Base-by-base conservation (phyloP, 148 eudicot genomes). In the Bassia scoparia region DNA sequence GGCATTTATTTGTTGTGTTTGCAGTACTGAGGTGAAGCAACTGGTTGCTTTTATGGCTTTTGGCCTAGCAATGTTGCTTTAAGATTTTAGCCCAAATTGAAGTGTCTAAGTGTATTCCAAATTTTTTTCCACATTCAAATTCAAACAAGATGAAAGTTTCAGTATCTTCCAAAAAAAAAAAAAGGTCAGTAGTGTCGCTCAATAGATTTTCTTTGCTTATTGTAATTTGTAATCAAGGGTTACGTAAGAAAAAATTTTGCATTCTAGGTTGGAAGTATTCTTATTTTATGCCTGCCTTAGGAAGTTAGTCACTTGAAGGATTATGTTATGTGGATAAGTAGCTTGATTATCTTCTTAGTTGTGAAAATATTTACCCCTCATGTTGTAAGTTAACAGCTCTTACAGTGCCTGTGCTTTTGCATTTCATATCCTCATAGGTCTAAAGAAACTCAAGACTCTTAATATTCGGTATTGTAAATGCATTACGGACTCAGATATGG, bases 381-480 rank as follows among this genome's bases (percentile, higher is more conserved):
- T 23, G 33, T 20, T 63, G 46, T 20, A 34, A 61, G 15, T 37
- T 61, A 33, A 33, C 43, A 33, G 15, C 24, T 69, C 46, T 26
- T 41, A 37, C 33, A 34, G 55, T 53, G 44, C 16, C 16, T 46
- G n/a, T 26, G 20, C 16, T 44, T 58, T 35, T 61, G 18, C 7
- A 27, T 31, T 64, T 31, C n/a, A 12, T 63, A 4, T 66, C 35
- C 43, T 63, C 72, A 41, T 58, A 80, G 83, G 80, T 71, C 83
- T 80, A 50, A 80, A 76, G 80, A 80, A 80, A 68, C 83, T 80
- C 60, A 67, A 72, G 66, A 71, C 83, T 41, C 83, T 80, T 31
- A 80, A 80, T 61, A 62, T 72, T 76, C 60, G 83, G 74, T 80
- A 80, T 54, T 80, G 83, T 61, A 80, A 76, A 60, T 80, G 80